Evolutionary conservation across 257 asterid species (phyloP).

Genomic region (Forsythia viridissima): DNA sequence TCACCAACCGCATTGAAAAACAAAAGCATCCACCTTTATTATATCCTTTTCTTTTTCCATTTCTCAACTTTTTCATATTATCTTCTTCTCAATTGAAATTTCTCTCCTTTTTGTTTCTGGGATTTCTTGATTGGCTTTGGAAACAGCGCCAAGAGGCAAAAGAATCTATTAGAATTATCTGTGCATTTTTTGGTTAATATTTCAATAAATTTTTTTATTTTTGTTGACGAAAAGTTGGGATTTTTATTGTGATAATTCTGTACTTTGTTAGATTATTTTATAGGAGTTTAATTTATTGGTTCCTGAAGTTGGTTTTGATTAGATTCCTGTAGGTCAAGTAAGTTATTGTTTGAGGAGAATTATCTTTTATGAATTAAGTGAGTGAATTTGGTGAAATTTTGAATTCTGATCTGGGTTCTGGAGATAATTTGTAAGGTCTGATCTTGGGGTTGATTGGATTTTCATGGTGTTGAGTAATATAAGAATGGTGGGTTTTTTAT

Average conservation of each 20-base stretch:
- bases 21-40: conserved; percentile 6
- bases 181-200: conserved; percentile 13
- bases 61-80: conserved; percentile 1
- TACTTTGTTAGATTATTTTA: background rate
- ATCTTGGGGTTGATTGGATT: conserved; percentile 24
- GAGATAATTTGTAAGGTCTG: conserved; percentile 4
- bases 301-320: conserved; percentile 7
- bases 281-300: conserved; percentile 21
- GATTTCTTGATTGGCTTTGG: conserved; percentile 5
- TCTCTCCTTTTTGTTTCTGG: background rate
- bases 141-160: background rate
- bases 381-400: conserved; percentile 16
- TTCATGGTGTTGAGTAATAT: conserved; percentile 21
- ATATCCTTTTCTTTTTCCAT: background rate
- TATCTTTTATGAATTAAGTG: conserved; percentile 14
- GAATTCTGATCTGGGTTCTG: conserved; percentile 33
- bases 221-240: conserved; percentile 22
- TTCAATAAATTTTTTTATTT: background rate
- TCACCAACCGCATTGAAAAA: conserved; percentile 39
- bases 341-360: background rate
- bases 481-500: conserved; percentile 12
- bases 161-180: conserved; percentile 12
- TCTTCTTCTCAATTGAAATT: background rate
- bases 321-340: conserved; percentile 12
- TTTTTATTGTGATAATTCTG: conserved; percentile 18